phyloP scores from a whole-genome alignment of 441 rosid species.

The Bruguiera hainesii region DNA sequence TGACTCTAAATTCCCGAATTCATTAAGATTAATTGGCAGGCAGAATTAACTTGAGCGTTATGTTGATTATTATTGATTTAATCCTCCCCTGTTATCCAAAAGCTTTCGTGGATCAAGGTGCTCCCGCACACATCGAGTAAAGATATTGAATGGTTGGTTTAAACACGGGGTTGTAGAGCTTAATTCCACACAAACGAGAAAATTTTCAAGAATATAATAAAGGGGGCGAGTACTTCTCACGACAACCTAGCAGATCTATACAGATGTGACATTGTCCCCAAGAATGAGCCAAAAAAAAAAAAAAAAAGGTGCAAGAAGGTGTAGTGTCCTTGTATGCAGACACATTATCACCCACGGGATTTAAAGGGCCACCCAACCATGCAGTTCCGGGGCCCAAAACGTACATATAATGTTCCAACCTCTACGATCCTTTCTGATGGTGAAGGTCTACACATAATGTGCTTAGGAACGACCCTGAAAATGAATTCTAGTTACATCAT shows the following conservation, averaged over 20 bases:
- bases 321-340: conserved; percentile 20
- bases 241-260: not conserved
- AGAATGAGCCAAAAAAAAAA: conserved; percentile 5
- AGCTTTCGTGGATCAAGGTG: too few species aligned
- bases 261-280: conserved; percentile 24
- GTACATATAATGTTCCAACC: not conserved
- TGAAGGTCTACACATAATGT: too few species aligned
- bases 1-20: too few species aligned
- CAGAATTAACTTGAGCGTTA: too few species aligned
- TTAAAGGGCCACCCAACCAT: not conserved
- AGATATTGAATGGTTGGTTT: too few species aligned
- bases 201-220: conserved; percentile 1
- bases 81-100: too few species aligned
- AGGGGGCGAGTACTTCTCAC: conserved; percentile 16
- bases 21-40: too few species aligned
- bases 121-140: too few species aligned
- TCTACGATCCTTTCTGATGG: not conserved
- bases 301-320: conserved; percentile 18
- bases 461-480: too few species aligned
- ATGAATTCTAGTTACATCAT: too few species aligned
- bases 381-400: not conserved
- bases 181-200: not conserved
- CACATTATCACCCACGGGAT: conserved; percentile 6
- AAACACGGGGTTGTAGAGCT: too few species aligned
- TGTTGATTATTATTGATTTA: too few species aligned